These are phyloP conservation scores for Pistacia vera DNA, from an alignment of 345 rosid species.

Conservation along the genomic window DNA sequence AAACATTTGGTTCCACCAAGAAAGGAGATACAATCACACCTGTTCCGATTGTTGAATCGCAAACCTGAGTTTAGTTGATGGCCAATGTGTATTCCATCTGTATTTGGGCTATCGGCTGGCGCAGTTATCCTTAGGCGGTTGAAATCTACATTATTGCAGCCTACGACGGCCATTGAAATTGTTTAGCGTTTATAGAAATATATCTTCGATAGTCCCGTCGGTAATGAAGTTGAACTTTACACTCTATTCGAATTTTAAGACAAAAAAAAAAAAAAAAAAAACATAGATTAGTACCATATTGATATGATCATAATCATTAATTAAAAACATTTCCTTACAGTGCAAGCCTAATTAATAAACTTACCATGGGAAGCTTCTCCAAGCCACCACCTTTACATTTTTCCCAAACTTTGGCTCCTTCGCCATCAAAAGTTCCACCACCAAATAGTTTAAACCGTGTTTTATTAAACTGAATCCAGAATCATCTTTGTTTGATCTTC, in stretches of 20 bases:
- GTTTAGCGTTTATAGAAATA: constrained; percentile 47
- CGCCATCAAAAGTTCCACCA: constrained; percentile 66
- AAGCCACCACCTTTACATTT: constrained; percentile 31
- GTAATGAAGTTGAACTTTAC: constrained; percentile 45
- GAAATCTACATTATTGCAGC: constrained; percentile 45
- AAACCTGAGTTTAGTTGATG: constrained; percentile 37
- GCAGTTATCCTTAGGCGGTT: constrained; percentile 33
- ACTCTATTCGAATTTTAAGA: constrained; percentile 33
- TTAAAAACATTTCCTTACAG: no score
- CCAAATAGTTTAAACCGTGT: constrained; percentile 44
- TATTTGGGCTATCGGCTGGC: constrained; percentile 53
- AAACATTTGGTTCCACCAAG: constrained; percentile 50
- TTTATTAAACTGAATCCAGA: constrained; percentile 49
- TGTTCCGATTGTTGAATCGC: constrained; percentile 40
- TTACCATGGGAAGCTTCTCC: constrained; percentile 47
- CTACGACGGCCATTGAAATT: constrained; percentile 55
- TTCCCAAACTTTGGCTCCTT: constrained; percentile 50
- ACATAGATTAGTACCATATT: not conserved
- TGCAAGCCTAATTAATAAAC: not conserved
- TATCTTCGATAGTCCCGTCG: constrained; percentile 26
- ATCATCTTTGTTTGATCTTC: constrained; percentile 28
- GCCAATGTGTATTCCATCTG: constrained; percentile 74
- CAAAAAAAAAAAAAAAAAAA: not conserved
- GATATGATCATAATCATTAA: no score
- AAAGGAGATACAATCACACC: constrained; percentile 68